Conservation (phyloP, 306 rosid species). For the barrel medic (Medicago truncatula) region MtrunA17r5.0-ANR NC_053043.1:49816501-49817000, state of each 20-base stretch:
- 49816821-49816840: constrained; percentile 48
- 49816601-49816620: constrained; percentile 66
- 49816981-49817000: no score
- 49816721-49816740: constrained; percentile 63
- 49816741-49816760: constrained; percentile 51
- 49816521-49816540: constrained; percentile 52
- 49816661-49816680: constrained; percentile 51
- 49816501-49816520: constrained; percentile 55
- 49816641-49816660: constrained; percentile 69
- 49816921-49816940: no score
- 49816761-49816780: constrained; percentile 58
- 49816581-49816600: constrained; percentile 59
- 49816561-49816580: constrained; percentile 46
- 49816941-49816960: no score
- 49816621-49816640: constrained; percentile 76
- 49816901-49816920: no score
- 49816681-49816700: constrained; percentile 61
- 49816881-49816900: not conserved
- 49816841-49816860: constrained; percentile 65
- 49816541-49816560: constrained; percentile 77
- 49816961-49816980: no score
- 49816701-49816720: constrained; percentile 50
- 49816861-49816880: constrained; percentile 39
- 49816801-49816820: constrained; percentile 45
- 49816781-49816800: constrained; percentile 43